A percentile compares a stretch with the other conserved stretches of the same genome.
Evolutionary conservation across 805 yeast genomes (phyloP).

Genomic region (Candida schatavii): DNA sequence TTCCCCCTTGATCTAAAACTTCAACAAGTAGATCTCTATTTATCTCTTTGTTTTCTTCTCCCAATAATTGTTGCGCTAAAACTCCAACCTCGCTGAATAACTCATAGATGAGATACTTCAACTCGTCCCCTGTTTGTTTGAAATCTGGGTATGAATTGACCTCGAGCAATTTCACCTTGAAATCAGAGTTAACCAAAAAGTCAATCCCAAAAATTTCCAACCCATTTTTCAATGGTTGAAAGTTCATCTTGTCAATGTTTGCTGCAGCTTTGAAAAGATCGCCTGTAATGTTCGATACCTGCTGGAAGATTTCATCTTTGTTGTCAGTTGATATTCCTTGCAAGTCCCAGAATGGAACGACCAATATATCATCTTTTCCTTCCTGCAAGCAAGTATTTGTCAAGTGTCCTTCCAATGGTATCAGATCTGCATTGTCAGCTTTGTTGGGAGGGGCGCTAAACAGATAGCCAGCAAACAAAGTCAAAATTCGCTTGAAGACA

Average conservation of each 20-base stretch:
- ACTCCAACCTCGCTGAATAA: conserved; percentile 59
- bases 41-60: conserved; percentile 9
- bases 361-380: conserved; percentile 42
- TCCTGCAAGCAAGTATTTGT: conserved; percentile 93
- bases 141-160: conserved; percentile 95
- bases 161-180: conserved; percentile 65
- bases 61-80: conserved; percentile 50
- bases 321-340: conserved; percentile 35
- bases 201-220: conserved; percentile 89
- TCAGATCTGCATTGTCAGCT: conserved; percentile 22
- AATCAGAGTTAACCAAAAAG: conserved; percentile 63
- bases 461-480: conserved; percentile 67
- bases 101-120: conserved; percentile 63
- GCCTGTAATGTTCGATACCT: conserved; percentile 58
- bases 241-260: conserved; percentile 77
- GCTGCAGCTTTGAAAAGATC: conserved; percentile 82
- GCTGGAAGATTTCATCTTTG: conserved; percentile 44
- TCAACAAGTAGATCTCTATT: conserved; percentile 23
- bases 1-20: conserved; percentile 32
- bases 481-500: conserved; percentile 77
- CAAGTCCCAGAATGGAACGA: conserved; percentile 63
- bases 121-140: conserved; percentile 84
- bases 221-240: conserved; percentile 76
- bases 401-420: conserved; percentile 69
- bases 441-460: conserved; percentile 37